phyloP scores from a whole-genome alignment of 495 filamentous ascomycete species.

The Hyaloscypha bicolor region DNA sequence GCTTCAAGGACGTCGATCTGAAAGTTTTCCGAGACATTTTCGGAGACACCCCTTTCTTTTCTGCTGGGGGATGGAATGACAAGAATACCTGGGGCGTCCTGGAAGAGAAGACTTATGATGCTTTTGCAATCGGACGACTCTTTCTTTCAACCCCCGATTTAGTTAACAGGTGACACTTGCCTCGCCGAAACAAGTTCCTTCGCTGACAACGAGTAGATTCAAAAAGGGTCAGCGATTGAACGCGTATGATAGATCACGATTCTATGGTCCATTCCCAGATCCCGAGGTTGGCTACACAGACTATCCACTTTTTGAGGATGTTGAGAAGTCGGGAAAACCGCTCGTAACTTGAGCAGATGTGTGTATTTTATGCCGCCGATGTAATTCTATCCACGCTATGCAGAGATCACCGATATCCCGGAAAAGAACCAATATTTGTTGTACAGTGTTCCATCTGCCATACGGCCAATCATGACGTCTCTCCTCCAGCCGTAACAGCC shows the following conservation, averaged over 20 bases:
- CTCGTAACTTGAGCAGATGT: conserved; percentile 14
- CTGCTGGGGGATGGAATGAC: conserved; percentile 50
- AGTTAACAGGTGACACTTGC: conserved; percentile 21
- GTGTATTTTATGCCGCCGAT: not conserved
- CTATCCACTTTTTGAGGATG: conserved; percentile 39
- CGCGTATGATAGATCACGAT: conserved; percentile 57
- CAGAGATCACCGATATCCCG: conserved; percentile 1
- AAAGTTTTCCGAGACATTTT: conserved; percentile 47
- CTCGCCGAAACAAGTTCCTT: not conserved
- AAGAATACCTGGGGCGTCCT: conserved; percentile 48
- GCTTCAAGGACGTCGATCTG: conserved; percentile 42
- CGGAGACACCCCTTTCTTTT: conserved; percentile 50
- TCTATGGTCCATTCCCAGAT: conserved; percentile 53
- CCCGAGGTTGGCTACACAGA: conserved; percentile 64
- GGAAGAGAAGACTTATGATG: conserved; percentile 47
- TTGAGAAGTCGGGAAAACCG: conserved; percentile 23
- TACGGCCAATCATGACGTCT: not conserved
- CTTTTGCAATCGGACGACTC: conserved; percentile 29
- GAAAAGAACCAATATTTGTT: not conserved
- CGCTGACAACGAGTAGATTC: conserved; percentile 39
- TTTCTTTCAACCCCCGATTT: conserved; percentile 30
- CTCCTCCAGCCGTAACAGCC: not conserved
- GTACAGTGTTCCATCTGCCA: not conserved
- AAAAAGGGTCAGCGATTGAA: conserved; percentile 56
- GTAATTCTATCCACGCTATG: conserved; percentile 15